These are phyloP conservation scores for Penicillium sp. DNA, from an alignment of 2,329 filamentous ascomycete species.

Conservation along the genomic window DNA sequence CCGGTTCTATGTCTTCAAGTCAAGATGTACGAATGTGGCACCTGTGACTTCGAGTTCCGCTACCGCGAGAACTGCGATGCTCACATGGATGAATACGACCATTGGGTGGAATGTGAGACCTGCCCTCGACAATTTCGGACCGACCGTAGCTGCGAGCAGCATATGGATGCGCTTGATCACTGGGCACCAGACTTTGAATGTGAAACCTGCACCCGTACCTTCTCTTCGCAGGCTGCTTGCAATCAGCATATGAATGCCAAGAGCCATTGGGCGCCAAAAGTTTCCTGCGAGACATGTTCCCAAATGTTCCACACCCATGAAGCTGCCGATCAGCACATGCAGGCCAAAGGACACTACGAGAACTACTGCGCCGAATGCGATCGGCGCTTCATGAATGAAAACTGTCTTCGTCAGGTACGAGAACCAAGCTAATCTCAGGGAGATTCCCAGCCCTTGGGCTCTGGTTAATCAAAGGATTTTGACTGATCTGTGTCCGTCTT, in stretches of 20 bases:
- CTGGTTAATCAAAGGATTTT: not conserved
- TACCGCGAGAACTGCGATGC: not conserved
- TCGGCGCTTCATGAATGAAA: constrained; percentile 30
- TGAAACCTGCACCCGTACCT: constrained; percentile 21
- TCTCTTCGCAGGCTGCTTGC: constrained; percentile 11
- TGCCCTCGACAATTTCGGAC: not conserved
- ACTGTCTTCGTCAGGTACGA: constrained; percentile 30
- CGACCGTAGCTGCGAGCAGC: not conserved
- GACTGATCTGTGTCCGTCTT: not conserved
- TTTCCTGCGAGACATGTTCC: not conserved
- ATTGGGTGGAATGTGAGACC: not conserved
- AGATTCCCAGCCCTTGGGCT: not conserved
- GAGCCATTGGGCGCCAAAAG: not conserved
- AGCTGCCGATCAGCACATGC: constrained; percentile 26
- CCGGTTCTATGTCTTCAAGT: not conserved
- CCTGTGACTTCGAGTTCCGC: not conserved
- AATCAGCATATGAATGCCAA: constrained; percentile 25
- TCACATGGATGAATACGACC: not conserved
- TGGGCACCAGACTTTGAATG: constrained; percentile 11
- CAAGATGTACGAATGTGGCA: not conserved
- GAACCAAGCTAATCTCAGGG: not conserved
- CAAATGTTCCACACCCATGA: not conserved
- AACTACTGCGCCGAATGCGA: constrained; percentile 33
- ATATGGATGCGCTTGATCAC: not conserved
- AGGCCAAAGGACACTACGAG: constrained; percentile 17